Conservation (phyloP, 2,329 filamentous ascomycete species). For the Cadophora sp. region DNA sequence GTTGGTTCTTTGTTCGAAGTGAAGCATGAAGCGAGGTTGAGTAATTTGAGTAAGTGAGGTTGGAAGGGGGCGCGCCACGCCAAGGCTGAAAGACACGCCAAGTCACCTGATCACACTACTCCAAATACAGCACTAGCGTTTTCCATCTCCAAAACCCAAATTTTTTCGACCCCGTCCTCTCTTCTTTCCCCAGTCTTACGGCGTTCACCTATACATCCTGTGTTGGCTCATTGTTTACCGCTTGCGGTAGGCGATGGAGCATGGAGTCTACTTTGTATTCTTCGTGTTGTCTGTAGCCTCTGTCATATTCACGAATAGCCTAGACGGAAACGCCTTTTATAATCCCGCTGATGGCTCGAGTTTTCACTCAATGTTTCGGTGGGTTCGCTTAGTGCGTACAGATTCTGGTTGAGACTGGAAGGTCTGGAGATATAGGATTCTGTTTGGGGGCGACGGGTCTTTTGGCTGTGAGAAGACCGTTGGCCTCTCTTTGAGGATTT, state of each 20-base stretch:
- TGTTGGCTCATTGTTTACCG: slow-evolving; percentile 38
- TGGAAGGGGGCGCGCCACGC: slow-evolving; percentile 4
- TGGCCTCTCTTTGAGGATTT: neutral
- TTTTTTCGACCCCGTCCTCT: slow-evolving; percentile 15
- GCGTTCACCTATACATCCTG: slow-evolving; percentile 42
- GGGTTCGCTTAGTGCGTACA: slow-evolving; percentile 46
- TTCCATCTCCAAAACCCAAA: slow-evolving; percentile 8
- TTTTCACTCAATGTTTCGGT: slow-evolving; percentile 35
- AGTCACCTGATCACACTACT: slow-evolving; percentile 19
- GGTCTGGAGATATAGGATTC: neutral
- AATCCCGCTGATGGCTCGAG: slow-evolving; percentile 43
- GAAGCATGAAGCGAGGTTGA: too few relatives aligned
- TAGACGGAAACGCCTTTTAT: slow-evolving; percentile 43
- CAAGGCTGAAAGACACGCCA: neutral
- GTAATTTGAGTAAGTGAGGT: too few relatives aligned
- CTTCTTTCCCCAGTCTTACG: slow-evolving; percentile 38
- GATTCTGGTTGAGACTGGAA: slow-evolving; percentile 11
- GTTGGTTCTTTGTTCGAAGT: neutral
- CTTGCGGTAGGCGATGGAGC: slow-evolving; percentile 33
- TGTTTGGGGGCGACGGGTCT: neutral
- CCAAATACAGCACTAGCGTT: slow-evolving; percentile 18
- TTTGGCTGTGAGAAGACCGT: neutral
- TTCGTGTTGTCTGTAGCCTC: slow-evolving; percentile 36
- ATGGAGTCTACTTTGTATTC: slow-evolving; percentile 28
- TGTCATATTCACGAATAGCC: slow-evolving; percentile 42